These are phyloP conservation scores for Xylaria palmicola DNA, from an alignment of 495 filamentous ascomycete genomes.

Conservation along the genomic window DNA sequence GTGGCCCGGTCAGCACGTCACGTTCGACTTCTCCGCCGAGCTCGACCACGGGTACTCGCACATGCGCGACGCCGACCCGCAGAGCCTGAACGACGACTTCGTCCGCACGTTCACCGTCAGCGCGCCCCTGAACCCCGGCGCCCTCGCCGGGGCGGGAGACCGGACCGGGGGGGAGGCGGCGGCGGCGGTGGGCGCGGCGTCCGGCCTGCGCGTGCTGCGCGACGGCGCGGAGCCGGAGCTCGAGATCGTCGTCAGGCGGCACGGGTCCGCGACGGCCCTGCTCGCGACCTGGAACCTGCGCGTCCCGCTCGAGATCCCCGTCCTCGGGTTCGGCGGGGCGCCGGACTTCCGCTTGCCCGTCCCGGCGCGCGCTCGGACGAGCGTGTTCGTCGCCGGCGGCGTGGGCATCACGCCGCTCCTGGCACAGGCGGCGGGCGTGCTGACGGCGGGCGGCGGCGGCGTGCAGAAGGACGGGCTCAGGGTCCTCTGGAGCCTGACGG, in stretches of 20 bases:
- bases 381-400: slow-evolving; percentile 68
- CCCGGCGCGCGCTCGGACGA: slow-evolving; percentile 14
- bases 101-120: slow-evolving; percentile 78
- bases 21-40: slow-evolving; percentile 65
- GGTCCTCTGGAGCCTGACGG: slow-evolving; percentile 66
- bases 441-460: slow-evolving; percentile 29
- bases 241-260: slow-evolving; percentile 67
- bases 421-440: slow-evolving; percentile 54
- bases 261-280: slow-evolving; percentile 65
- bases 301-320: slow-evolving; percentile 58
- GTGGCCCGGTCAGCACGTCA: slow-evolving; percentile 71
- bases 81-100: slow-evolving; percentile 78
- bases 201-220: not conserved
- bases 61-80: slow-evolving; percentile 77
- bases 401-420: slow-evolving; percentile 81
- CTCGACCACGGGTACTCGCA: slow-evolving; percentile 72
- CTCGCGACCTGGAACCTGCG: slow-evolving; percentile 58
- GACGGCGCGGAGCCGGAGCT: slow-evolving; percentile 43
- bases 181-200: not conserved
- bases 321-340: slow-evolving; percentile 72
- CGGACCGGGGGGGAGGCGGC: not conserved
- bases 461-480: slow-evolving; percentile 29
- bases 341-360: slow-evolving; percentile 35
- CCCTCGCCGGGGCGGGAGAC: slow-evolving; percentile 23
- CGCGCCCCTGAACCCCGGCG: slow-evolving; percentile 33